Conservation (phyloP, 495 filamentous ascomycete species). For the Aspergillus conjunctus region DNA sequence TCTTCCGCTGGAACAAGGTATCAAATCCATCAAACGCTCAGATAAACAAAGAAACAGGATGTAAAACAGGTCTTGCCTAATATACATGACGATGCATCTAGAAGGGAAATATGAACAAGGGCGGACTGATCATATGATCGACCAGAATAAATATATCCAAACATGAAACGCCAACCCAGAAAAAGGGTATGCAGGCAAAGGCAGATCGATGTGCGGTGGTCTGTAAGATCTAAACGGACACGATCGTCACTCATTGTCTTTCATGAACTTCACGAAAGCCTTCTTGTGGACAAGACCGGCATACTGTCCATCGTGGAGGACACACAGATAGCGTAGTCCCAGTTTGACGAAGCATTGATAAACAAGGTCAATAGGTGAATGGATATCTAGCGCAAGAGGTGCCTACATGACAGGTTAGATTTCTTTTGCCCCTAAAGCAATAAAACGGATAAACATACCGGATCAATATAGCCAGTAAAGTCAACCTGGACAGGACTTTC, state of each 20-base stretch:
- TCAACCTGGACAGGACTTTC: slow-evolving; percentile 56
- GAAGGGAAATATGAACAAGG: not conserved
- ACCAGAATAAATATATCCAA: slow-evolving; percentile 8
- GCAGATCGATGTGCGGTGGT: not conserved
- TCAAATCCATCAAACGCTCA: slow-evolving; percentile 2
- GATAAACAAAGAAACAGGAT: not conserved
- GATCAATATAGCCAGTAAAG: slow-evolving; percentile 91
- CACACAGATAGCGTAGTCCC: slow-evolving; percentile 90
- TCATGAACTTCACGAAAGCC: slow-evolving; percentile 92
- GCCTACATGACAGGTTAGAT: slow-evolving; percentile 45
- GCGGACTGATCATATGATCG: not conserved
- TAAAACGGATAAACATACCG: slow-evolving; percentile 46
- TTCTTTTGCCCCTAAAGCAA: not conserved
- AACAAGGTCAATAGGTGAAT: slow-evolving; percentile 90
- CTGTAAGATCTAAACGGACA: not conserved
- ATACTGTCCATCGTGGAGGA: slow-evolving; percentile 78
- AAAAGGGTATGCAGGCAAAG: not conserved
- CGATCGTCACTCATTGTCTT: slow-evolving; percentile 64
- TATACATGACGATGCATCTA: slow-evolving; percentile 11
- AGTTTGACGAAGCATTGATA: slow-evolving; percentile 97
- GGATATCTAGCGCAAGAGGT: slow-evolving; percentile 83
- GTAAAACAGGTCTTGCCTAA: slow-evolving; percentile 13
- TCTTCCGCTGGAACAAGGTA: slow-evolving; percentile 1
- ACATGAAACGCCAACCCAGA: not conserved
- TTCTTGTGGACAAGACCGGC: slow-evolving; percentile 97